Evolutionary conservation across 768 basidiomycete genomes (phyloP).

Genomic region (Tulasnella sp.): DNA sequence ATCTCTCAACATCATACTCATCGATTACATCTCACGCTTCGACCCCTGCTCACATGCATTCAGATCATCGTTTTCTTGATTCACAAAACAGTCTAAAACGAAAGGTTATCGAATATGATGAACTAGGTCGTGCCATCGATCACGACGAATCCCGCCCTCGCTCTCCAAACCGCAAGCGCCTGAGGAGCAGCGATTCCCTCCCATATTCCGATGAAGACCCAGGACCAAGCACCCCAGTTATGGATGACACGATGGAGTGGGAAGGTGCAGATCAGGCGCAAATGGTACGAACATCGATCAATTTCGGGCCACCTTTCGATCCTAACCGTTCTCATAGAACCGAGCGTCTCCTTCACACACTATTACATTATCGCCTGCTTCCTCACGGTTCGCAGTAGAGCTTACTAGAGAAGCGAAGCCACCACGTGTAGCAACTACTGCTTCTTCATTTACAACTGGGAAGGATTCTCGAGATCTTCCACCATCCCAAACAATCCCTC

Average conservation of each 20-base stretch:
- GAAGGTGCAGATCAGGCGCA: not conserved
- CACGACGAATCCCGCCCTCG: too few species aligned
- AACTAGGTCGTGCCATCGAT: too few species aligned
- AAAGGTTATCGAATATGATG: too few species aligned
- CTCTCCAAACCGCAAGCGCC: too few species aligned
- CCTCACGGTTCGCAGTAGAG: too few species aligned
- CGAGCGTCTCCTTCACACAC: not conserved
- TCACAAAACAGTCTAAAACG: too few species aligned
- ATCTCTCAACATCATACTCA: too few species aligned
- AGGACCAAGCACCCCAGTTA: not conserved
- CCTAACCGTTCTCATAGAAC: not conserved
- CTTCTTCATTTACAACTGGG: not conserved
- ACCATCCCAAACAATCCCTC: conserved; percentile 4
- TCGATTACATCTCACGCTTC: too few species aligned
- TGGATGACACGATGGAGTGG: not conserved
- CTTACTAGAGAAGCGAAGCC: conserved; percentile 10
- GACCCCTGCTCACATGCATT: too few species aligned
- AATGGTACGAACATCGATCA: not conserved
- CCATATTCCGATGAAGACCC: not conserved
- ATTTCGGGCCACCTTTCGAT: not conserved
- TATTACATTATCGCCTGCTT: not conserved
- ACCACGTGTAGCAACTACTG: conserved; percentile 1
- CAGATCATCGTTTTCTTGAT: too few species aligned
- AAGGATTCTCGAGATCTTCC: not conserved
- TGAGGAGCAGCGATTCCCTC: too few species aligned